Evolutionary conservation across 2,329 filamentous ascomycete genomes (phyloP).

Genomic region (Talaromyces sp.): DNA sequence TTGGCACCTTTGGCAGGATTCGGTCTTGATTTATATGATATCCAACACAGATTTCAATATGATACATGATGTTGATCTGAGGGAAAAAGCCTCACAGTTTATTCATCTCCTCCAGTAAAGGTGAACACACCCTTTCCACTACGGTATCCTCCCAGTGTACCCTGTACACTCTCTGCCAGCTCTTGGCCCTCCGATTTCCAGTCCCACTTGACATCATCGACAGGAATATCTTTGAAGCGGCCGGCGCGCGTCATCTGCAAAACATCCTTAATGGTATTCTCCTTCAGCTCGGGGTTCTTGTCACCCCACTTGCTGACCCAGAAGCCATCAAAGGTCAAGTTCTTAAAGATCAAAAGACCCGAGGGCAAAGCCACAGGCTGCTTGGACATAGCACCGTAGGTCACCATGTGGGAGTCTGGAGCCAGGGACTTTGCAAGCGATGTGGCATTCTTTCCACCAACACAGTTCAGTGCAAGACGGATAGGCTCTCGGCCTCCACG

Average conservation of each 20-base stretch:
- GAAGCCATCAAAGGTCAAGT: conserved; percentile 86
- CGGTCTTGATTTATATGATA: background rate
- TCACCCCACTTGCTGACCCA: conserved; percentile 94
- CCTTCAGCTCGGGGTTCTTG: conserved; percentile 71
- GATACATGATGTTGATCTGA: conserved; percentile 12
- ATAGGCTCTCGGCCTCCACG: conserved; percentile 71
- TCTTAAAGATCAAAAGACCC: conserved; percentile 88
- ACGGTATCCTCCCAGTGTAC: conserved; percentile 80
- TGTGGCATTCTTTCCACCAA: conserved; percentile 83
- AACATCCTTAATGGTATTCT: conserved; percentile 81
- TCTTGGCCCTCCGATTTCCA: conserved; percentile 74
- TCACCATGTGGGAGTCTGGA: conserved; percentile 74
- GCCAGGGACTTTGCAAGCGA: conserved; percentile 75
- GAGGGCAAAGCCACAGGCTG: conserved; percentile 82
- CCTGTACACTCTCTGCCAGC: conserved; percentile 75
- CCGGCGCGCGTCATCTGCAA: conserved; percentile 73
- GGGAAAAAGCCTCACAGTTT: background rate
- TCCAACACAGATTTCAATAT: conserved; percentile 2
- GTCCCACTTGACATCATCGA: conserved; percentile 80
- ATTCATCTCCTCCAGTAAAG: conserved; percentile 59
- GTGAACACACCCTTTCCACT: conserved; percentile 89
- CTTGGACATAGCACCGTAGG: conserved; percentile 93
- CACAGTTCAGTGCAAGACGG: conserved; percentile 84
- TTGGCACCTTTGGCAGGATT: background rate
- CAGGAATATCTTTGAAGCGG: conserved; percentile 79